These are phyloP conservation scores for Blastobotrys buckinghamii DNA, from an alignment of 1,139 yeast genomes.

Conservation along the genomic window DNA sequence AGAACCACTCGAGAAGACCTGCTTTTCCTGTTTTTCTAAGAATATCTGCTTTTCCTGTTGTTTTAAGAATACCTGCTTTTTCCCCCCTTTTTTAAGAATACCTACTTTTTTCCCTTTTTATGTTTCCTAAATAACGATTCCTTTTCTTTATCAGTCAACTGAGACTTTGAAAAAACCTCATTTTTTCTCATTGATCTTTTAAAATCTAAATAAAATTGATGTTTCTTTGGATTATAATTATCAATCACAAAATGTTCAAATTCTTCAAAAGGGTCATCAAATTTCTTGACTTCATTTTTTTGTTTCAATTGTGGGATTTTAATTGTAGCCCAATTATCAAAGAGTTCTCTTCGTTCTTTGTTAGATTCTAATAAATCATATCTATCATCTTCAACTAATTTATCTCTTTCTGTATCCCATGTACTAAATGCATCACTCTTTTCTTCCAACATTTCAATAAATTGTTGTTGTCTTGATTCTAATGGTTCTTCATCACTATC, in stretches of 20 bases:
- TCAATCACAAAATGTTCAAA: slow-evolving; percentile 34
- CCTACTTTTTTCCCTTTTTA: slow-evolving; percentile 3
- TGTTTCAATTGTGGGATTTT: slow-evolving; percentile 16
- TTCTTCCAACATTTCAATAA: slow-evolving; percentile 30
- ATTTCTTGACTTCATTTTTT: not conserved
- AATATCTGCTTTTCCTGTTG: slow-evolving; percentile 1
- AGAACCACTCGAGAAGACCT: too few relatives aligned
- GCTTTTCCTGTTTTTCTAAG: slow-evolving; percentile 2
- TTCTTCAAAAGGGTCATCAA: slow-evolving; percentile 17
- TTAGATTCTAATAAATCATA: slow-evolving; percentile 37
- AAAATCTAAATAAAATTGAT: slow-evolving; percentile 41
- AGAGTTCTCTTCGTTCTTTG: slow-evolving; percentile 34
- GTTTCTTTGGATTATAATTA: slow-evolving; percentile 28
- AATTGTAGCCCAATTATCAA: slow-evolving; percentile 39
- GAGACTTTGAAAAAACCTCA: slow-evolving; percentile 28
- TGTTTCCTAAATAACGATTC: slow-evolving; percentile 15
- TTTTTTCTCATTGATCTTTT: slow-evolving; percentile 37
- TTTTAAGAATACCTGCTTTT: not conserved
- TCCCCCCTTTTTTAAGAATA: slow-evolving; percentile 1
- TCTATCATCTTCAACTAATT: slow-evolving; percentile 37
- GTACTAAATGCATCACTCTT: slow-evolving; percentile 39
- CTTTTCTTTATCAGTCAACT: slow-evolving; percentile 31
- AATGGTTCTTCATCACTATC: slow-evolving; percentile 15
- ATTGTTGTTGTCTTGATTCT: slow-evolving; percentile 16
- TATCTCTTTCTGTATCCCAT: slow-evolving; percentile 44